These are phyloP conservation scores for Macroventuria anomochaeta DNA, from an alignment of 2,329 filamentous ascomycete species.

Conservation along the genomic window DNA sequence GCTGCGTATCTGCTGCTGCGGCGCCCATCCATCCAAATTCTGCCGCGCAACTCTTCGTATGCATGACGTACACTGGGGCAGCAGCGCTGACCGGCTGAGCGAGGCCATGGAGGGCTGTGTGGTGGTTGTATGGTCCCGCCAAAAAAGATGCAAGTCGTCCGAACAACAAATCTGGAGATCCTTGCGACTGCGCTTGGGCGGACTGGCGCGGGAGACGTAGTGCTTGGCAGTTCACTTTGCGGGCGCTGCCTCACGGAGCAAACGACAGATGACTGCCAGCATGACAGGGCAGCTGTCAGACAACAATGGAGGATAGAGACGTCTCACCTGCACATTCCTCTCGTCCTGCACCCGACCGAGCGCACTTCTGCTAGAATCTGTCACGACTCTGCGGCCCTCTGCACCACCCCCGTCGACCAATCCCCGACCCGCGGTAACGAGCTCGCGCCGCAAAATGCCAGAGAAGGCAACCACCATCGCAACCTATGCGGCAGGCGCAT, in stretches of 20 bases:
- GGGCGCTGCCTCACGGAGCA: conserved; percentile 30
- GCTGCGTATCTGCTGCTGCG: conserved; percentile 50
- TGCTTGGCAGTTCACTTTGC: conserved; percentile 29
- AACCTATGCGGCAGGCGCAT: conserved; percentile 93
- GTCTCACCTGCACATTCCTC: conserved; percentile 6
- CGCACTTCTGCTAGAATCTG: conserved; percentile 3
- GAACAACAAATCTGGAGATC: conserved; percentile 33
- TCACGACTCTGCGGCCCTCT: conserved; percentile 4
- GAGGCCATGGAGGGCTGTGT: conserved; percentile 43
- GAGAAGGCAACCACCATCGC: conserved; percentile 83
- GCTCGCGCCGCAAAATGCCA: conserved; percentile 65
- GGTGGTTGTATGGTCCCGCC: conserved; percentile 12
- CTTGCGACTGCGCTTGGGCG: conserved; percentile 30
- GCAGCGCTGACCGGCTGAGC: conserved; percentile 37
- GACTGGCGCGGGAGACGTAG: conserved; percentile 19
- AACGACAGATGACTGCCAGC: conserved; percentile 38
- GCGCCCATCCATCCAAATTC: conserved; percentile 34
- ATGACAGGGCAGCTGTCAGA: conserved; percentile 22
- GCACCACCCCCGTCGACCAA: conserved; percentile 32
- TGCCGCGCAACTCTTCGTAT: conserved; percentile 43
- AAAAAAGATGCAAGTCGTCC: conserved; percentile 26
- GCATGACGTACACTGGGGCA: conserved; percentile 51
- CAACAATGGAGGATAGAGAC: conserved; percentile 41
- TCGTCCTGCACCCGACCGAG: conserved; percentile 19
- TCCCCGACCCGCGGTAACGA: conserved; percentile 28